Base-by-base conservation (phyloP, 2,329 filamentous ascomycete species). In the Nemania sp. region DNA sequence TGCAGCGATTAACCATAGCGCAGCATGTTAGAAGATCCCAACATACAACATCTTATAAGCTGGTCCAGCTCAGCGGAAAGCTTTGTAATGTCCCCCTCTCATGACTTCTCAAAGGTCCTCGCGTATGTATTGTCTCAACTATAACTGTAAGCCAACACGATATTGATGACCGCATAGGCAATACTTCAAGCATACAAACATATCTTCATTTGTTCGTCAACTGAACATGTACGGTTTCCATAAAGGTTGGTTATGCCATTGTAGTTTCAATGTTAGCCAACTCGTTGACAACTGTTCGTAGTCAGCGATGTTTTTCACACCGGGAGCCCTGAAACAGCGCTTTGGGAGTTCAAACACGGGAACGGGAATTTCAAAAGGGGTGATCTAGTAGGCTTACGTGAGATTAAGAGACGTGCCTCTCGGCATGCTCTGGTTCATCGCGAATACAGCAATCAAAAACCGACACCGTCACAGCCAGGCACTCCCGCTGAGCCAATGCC, bases 191-290 rank as follows among this genome's bases (percentile, higher is more conserved):
- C 96, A 99, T 79, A 99, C 95, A 74, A 99, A 99, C 78, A 97
- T 98, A 69, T 98, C 96, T 11, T 98, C 96, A 0, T 99, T 99
- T 79, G 96, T 99, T 57, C 90, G 96, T 56, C 96, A 99, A 82
- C 83, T 99, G 58, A 99, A 99, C 79, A 99, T 99, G 96, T 99
- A 99, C 75, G 96, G 96, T 6, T 99, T 99, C 80, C 96, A 99
- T 79, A 99, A 99, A 92, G 94, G 94, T 97, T 74, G 54, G 78
- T 76, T 24, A 22, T 32, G 18, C 18, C 26, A 7, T 58, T 24
- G 22, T 29, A 62, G 60, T 38, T 32, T 62, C 45, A 52, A 59
- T 68, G 38, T 26, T 29, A 51, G 24, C 69, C 72, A 60, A 49
- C 10, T 26, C 35, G 73, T 74, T 78, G 58, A 79, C 67, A 62